Evolutionary conservation across 2,329 filamentous ascomycete genomes (phyloP), one percentile per base, ranked within the genome.

Genomic region (Harringtonia aguacate): DNA sequence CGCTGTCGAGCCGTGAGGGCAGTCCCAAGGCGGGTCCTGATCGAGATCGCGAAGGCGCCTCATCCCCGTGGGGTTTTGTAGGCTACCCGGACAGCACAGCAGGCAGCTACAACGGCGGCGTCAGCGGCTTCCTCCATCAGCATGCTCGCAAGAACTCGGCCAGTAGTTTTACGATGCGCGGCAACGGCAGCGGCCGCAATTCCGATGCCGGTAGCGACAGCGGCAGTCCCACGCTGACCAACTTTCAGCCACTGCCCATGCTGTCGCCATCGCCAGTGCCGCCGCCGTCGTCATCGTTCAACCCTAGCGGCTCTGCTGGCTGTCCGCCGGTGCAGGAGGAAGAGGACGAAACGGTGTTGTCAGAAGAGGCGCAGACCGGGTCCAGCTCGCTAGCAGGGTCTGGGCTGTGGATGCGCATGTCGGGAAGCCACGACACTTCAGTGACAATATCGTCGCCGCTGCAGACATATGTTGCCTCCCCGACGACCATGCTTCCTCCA

Each of bases 1-100:
- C 70, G 41, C 84, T 75, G 50, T 77, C 73, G 3, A 69, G 70
- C 31, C 61, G 64, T 7, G 71, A 72, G 39, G 70, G 70, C 3
- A 74, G 71, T 17, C 72, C 72, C 2, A 60, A 63, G 22, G 69
- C 69, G 5, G 67, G 72, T 35, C 63, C 58, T 56, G 28, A 38
- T 7, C 36, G 43, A 9, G 48, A 43, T 6, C 57, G 64, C 2
- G 73, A 75, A 21, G 65, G 63, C 41, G 63, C 67, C 3, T 61
- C 57, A 17, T 72, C 67, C 15, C 72, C 72, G 0, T 63, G 60
- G 57, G 54, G 55, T 18, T 61, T 59, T 40, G 60, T 59, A 14
- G 50, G 41, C 22, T 53, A 47, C 41, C 41, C 50, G 4, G 36
- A 17, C 3, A 13, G n/a, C 40, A 46, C 36, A 30, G 37, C 7